Evolutionary conservation across 1,139 yeast species (phyloP).

Genomic region (Lodderomyces parapsilosis): DNA sequence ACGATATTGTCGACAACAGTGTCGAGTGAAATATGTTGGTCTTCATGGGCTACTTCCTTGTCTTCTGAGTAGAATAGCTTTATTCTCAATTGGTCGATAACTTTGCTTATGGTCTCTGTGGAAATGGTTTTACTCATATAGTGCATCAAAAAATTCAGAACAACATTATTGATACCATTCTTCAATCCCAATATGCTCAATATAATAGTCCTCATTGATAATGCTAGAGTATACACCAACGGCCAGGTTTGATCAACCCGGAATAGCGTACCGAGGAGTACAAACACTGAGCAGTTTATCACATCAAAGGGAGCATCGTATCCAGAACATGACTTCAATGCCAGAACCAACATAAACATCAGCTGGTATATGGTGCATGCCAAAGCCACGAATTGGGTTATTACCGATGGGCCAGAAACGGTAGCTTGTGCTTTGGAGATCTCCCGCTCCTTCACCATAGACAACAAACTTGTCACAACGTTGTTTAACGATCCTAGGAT

Average conservation of each 20-base stretch:
- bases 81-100: not conserved
- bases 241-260: not conserved
- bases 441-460: not conserved
- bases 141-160: not conserved
- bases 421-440: not conserved
- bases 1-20: slow-evolving; percentile 9
- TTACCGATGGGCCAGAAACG: not conserved
- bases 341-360: not conserved
- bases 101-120: not conserved
- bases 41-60: not conserved
- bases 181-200: not conserved
- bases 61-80: not conserved
- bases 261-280: slow-evolving; percentile 22
- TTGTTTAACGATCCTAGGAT: slow-evolving; percentile 19
- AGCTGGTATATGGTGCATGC: not conserved
- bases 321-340: not conserved
- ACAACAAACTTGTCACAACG: not conserved
- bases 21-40: not conserved
- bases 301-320: slow-evolving; percentile 7
- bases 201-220: not conserved
- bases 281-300: slow-evolving; percentile 22
- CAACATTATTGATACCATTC: not conserved
- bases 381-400: not conserved
- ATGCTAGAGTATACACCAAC: not conserved
- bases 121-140: not conserved